Evolutionary conservation across 169 alveolate genomes (phyloP).

Genomic region (Cryptosporidium sp.): DNA sequence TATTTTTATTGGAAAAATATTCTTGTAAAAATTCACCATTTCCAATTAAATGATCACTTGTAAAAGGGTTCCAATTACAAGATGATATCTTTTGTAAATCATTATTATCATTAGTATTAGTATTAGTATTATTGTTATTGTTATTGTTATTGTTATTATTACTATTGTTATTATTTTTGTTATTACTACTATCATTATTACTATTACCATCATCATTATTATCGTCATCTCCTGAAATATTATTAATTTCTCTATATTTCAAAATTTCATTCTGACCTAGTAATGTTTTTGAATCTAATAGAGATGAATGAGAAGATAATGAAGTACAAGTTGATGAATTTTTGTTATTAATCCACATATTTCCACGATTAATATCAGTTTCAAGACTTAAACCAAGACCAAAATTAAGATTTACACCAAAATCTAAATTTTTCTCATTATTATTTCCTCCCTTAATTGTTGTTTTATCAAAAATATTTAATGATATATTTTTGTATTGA

Average conservation of each 20-base stretch:
- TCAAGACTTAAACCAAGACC: not conserved
- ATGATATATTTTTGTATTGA: no score
- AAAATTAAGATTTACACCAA: not conserved
- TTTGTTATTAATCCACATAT: not conserved
- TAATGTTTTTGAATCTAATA: not conserved
- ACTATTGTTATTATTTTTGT: no score
- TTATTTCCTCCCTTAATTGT: not conserved
- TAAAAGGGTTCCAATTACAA: constrained; percentile 28
- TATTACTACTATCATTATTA: not conserved
- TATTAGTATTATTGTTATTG: not conserved
- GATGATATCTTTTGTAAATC: not conserved
- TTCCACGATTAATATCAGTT: not conserved
- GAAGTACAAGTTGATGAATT: not conserved
- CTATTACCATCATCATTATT: not conserved
- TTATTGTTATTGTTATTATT: no score
- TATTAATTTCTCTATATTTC: not conserved
- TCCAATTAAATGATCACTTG: constrained; percentile 1
- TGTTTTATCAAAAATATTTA: not conserved
- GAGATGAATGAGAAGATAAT: not conserved
- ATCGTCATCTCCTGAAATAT: not conserved
- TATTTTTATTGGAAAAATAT: constrained; percentile 1
- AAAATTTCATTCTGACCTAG: not conserved
- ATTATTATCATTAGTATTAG: not conserved
- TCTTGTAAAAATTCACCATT: not conserved
- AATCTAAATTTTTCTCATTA: not conserved